These are phyloP conservation scores for Paxillus rubicundulus DNA, from an alignment of 768 basidiomycete species.

Conservation along the genomic window DNA sequence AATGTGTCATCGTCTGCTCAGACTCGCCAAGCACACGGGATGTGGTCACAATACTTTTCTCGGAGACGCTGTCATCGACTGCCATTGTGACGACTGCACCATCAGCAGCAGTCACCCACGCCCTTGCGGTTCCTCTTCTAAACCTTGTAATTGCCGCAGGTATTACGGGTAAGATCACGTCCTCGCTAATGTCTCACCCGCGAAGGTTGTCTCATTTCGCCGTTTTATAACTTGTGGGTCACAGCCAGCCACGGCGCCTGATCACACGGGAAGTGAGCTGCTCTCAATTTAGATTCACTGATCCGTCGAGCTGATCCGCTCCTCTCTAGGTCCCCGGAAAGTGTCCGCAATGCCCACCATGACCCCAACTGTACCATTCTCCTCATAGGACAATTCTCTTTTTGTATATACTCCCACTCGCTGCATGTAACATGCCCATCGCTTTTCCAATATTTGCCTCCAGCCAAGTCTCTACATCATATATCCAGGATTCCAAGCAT, in stretches of 20 bases:
- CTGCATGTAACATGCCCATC: not conserved
- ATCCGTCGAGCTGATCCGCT: constrained; percentile 14
- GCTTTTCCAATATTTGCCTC: no score
- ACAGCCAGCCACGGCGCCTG: constrained; percentile 55
- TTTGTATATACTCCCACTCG: constrained; percentile 13
- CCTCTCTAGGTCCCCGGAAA: constrained; percentile 35
- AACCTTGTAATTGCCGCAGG: constrained; percentile 49
- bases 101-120: constrained; percentile 50
- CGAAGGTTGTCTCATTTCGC: constrained; percentile 6
- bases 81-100: constrained; percentile 41
- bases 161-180: constrained; percentile 47
- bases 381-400: not conserved
- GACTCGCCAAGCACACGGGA: constrained; percentile 44
- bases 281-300: constrained; percentile 7
- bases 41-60: constrained; percentile 57
- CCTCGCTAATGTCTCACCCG: not conserved
- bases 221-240: not conserved
- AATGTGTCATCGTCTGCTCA: constrained; percentile 68
- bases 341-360: constrained; percentile 37
- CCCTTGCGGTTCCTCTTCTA: constrained; percentile 37
- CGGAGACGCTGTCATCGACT: constrained; percentile 50
- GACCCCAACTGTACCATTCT: not conserved
- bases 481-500: constrained; percentile 59
- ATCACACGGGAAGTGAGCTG: constrained; percentile 43
- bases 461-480: constrained; percentile 4